phyloP scores from a whole-genome alignment of 805 yeast species.

The Candida succiphila region DNA sequence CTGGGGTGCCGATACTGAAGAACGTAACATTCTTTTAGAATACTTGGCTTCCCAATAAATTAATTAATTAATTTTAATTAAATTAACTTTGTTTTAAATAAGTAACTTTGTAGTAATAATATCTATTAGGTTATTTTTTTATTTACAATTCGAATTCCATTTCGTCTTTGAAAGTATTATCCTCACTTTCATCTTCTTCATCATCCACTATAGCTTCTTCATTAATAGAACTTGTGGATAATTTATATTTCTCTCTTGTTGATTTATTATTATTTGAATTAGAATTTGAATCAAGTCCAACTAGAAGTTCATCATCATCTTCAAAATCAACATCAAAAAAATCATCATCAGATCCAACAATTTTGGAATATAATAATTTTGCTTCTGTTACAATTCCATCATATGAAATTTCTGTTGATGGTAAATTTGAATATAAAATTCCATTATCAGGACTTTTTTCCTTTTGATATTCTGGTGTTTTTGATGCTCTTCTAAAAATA shows the following conservation, averaged over 20 bases:
- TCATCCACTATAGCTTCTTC: conserved; percentile 21
- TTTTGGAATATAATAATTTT: conserved; percentile 57
- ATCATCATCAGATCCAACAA: conserved; percentile 92
- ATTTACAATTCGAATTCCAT: conserved; percentile 28
- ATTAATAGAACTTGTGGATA: conserved; percentile 22
- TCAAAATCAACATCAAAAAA: conserved; percentile 95
- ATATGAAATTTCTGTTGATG: conserved; percentile 79
- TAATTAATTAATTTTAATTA: conserved; percentile 3
- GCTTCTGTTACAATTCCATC: conserved; percentile 87
- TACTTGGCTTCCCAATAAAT: conserved; percentile 85
- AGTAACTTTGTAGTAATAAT: too few relatives aligned
- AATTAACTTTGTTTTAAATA: neutral
- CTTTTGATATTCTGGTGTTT: neutral
- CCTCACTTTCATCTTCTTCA: conserved; percentile 3
- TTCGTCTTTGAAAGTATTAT: conserved; percentile 22
- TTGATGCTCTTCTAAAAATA: conserved; percentile 24
- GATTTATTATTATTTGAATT: conserved; percentile 7
- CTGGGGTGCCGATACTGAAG: conserved; percentile 99
- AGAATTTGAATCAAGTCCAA: neutral
- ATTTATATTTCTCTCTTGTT: conserved; percentile 1
- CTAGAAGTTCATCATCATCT: conserved; percentile 65
- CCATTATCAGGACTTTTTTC: conserved; percentile 29
- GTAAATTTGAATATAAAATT: conserved; percentile 46
- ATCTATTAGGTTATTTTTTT: too few relatives aligned
- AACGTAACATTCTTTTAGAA: conserved; percentile 91